Evolutionary conservation across 495 filamentous ascomycete species (phyloP).

Genomic region (Hypoxylon rickii): DNA sequence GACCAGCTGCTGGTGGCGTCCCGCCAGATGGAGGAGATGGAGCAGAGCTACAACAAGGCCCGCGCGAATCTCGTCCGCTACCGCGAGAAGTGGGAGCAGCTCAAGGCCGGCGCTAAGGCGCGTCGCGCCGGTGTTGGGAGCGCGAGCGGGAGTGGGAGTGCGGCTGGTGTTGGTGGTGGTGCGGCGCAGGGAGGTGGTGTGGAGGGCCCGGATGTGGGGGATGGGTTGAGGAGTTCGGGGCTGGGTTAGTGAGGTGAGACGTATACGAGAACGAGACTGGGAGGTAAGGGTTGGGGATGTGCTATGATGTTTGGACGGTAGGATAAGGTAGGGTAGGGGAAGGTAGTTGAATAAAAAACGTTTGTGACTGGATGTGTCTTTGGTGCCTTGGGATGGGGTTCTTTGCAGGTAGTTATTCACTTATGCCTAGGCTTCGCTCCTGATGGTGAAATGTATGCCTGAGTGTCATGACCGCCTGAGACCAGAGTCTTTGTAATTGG

Average conservation of each 20-base stretch:
- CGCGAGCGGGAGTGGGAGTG: conserved; percentile 17
- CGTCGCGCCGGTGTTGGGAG: conserved; percentile 53
- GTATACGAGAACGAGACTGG: not conserved
- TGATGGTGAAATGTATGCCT: too few relatives aligned
- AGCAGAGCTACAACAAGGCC: conserved; percentile 71
- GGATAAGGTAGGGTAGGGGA: not conserved
- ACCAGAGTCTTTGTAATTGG: too few relatives aligned
- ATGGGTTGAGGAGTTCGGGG: conserved; percentile 26
- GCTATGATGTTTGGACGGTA: not conserved
- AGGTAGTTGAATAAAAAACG: not conserved
- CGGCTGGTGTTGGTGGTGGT: not conserved
- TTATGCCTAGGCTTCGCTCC: too few relatives aligned
- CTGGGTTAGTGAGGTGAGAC: conserved; percentile 1
- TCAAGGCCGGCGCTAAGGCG: conserved; percentile 82
- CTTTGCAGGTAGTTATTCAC: too few relatives aligned
- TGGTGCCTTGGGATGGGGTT: not conserved
- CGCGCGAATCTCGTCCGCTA: conserved; percentile 69
- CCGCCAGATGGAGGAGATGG: conserved; percentile 61
- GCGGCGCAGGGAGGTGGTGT: not conserved
- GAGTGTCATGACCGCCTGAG: too few relatives aligned
- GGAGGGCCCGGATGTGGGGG: conserved; percentile 14
- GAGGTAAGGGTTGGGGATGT: not conserved
- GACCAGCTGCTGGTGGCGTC: conserved; percentile 53
- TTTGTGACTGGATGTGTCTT: not conserved
- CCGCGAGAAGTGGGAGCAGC: conserved; percentile 77